Conservation (phyloP, 805 yeast genomes). For the Candida dajiaensis region DNA sequence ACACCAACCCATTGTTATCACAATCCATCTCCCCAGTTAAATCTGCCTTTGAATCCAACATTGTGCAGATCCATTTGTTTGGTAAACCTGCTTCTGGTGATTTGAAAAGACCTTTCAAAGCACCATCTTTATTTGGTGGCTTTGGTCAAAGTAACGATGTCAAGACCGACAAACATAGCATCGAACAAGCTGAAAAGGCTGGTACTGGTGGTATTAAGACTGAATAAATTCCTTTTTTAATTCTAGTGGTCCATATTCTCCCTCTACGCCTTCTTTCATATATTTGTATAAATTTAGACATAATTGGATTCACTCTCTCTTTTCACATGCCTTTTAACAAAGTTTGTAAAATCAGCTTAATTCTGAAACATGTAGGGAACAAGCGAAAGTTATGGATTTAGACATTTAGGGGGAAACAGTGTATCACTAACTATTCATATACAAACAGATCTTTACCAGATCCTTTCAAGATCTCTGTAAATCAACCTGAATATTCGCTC, state of each 20-base stretch:
- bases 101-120: constrained; percentile 94
- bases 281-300: no score
- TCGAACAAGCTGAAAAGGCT: constrained; percentile 76
- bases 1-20: constrained; percentile 94
- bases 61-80: constrained; percentile 85
- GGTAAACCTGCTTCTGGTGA: constrained; percentile 82
- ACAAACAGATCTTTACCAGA: no score
- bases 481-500: no score
- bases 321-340: no score
- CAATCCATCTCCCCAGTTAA: constrained; percentile 89
- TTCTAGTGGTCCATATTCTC: no score
- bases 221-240: constrained; percentile 9
- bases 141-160: constrained; percentile 39
- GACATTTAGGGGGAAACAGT: no score
- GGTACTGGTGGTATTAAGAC: constrained; percentile 81
- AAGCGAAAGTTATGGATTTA: no score
- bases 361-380: no score
- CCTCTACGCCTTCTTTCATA: no score
- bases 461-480: not conserved
- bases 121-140: constrained; percentile 71
- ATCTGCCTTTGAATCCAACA: constrained; percentile 82
- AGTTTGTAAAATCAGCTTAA: no score
- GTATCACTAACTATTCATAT: no score
- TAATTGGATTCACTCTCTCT: no score
- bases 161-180: constrained; percentile 82